A percentile compares a stretch with the other conserved stretches of the same genome.
Evolutionary conservation across 2,329 filamentous ascomycete genomes (phyloP).

Genomic region (Eutypa lata): DNA sequence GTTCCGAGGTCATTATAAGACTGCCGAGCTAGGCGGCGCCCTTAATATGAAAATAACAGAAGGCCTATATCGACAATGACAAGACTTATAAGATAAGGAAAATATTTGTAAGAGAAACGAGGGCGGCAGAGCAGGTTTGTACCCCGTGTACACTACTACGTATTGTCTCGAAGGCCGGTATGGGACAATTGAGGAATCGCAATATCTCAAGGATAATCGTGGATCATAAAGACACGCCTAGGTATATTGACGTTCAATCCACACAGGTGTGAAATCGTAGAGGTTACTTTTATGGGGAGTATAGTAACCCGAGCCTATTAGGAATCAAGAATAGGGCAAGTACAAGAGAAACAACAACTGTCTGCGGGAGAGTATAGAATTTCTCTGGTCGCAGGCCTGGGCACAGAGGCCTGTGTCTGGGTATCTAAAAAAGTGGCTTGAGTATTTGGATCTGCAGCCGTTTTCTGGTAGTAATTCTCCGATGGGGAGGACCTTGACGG

Average conservation of each 20-base stretch:
- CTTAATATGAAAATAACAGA: neutral
- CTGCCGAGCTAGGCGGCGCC: neutral
- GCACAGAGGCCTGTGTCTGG: neutral
- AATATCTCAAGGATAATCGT: neutral
- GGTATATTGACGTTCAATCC: neutral
- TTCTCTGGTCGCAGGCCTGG: neutral
- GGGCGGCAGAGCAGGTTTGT: neutral
- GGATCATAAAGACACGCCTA: neutral
- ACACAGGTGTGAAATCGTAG: neutral
- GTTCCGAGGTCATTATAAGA: slow-evolving; percentile 26
- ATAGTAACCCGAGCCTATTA: neutral
- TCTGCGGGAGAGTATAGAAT: neutral
- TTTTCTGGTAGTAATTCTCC: neutral
- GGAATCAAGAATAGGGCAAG: neutral
- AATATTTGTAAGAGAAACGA: too few relatives aligned
- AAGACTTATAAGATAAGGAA: neutral
- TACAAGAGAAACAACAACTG: neutral
- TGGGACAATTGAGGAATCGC: neutral
- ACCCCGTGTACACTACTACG: neutral
- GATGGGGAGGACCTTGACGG: neutral
- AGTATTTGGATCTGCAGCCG: neutral
- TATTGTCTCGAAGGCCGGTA: neutral
- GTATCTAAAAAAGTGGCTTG: neutral
- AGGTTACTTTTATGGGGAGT: neutral
- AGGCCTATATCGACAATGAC: neutral